Percentiles rank a stretch among this genome's conserved stretches.
Conservation (phyloP, 805 yeast genomes). For the Myxozyma vanderwaltii region DNA sequence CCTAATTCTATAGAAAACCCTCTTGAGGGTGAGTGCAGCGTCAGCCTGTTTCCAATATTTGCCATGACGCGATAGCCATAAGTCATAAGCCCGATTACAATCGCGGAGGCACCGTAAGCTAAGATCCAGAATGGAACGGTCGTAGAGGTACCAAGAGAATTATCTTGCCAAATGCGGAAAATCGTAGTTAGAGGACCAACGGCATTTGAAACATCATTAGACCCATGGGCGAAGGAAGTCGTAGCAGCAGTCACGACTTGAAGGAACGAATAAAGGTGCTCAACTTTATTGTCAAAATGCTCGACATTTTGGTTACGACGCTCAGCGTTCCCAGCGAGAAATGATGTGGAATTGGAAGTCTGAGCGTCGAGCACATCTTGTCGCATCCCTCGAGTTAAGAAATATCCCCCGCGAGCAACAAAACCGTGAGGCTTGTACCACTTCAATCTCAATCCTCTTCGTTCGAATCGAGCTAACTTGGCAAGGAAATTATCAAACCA, state of each 20-base stretch:
- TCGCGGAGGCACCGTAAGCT: constrained; percentile 64
- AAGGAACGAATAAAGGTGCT: constrained; percentile 64
- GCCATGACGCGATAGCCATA: constrained; percentile 71
- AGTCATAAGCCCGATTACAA: constrained; percentile 70
- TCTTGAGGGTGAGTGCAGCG: constrained; percentile 74
- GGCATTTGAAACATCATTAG: constrained; percentile 78
- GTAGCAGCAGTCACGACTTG: constrained; percentile 76
- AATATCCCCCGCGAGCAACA: constrained; percentile 44
- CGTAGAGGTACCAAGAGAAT: constrained; percentile 47
- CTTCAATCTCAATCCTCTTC: not conserved
- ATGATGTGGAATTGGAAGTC: constrained; percentile 1
- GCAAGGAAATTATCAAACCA: not conserved
- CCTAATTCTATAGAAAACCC: constrained; percentile 78
- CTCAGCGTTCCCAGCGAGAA: constrained; percentile 39
- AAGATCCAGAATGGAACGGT: constrained; percentile 73
- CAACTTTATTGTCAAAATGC: constrained; percentile 69
- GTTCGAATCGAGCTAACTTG: constrained; percentile 8
- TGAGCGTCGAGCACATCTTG: constrained; percentile 58
- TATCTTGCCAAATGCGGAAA: constrained; percentile 60
- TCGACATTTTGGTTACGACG: constrained; percentile 51
- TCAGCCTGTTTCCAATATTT: constrained; percentile 71
- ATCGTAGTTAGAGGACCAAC: constrained; percentile 73
- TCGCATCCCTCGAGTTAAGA: constrained; percentile 60
- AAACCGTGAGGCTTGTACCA: constrained; percentile 24
- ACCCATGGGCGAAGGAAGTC: constrained; percentile 81